These are phyloP conservation scores for Botrytis tulipae DNA, from an alignment of 2,329 filamentous ascomycete genomes.

Conservation along the genomic window DNA sequence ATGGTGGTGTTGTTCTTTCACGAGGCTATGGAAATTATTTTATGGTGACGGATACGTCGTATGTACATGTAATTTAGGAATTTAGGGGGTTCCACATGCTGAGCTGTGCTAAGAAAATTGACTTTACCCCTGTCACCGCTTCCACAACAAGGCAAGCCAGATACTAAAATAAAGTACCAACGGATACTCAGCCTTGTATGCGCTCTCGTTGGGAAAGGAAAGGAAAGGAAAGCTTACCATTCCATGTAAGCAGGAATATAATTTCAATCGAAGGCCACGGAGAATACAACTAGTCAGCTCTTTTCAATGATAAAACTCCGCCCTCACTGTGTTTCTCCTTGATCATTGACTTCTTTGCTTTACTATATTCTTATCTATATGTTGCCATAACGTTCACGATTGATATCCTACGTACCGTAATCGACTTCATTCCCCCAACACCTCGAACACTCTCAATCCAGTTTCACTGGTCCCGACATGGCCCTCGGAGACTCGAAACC, in stretches of 20 bases:
- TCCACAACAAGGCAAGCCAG: not conserved
- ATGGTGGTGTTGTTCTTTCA: constrained; percentile 2
- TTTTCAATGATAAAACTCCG: not conserved
- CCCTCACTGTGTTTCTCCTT: not conserved
- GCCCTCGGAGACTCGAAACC: constrained; percentile 28
- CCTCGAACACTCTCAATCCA: constrained; percentile 20
- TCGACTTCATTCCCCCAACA: not conserved
- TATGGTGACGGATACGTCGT: not conserved
- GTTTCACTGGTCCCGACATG: constrained; percentile 30
- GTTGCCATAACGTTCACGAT: constrained; percentile 10
- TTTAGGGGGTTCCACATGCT: constrained; percentile 8
- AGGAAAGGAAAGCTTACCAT: not conserved
- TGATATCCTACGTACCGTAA: not conserved
- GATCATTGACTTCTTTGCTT: not conserved
- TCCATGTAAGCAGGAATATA: constrained; percentile 5
- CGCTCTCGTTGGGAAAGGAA: not conserved
- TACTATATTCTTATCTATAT: constrained; percentile 3
- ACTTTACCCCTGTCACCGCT: constrained; percentile 9
- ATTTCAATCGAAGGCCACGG: constrained; percentile 5
- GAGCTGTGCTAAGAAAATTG: constrained; percentile 11
- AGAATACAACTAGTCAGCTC: constrained; percentile 16
- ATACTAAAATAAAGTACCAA: constrained; percentile 11
- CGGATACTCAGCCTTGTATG: constrained; percentile 20
- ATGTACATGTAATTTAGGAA: not conserved
- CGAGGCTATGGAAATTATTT: constrained; percentile 16